Evolutionary conservation across 2,329 filamentous ascomycete genomes (phyloP).

Genomic region (Cytospora leucostoma): DNA sequence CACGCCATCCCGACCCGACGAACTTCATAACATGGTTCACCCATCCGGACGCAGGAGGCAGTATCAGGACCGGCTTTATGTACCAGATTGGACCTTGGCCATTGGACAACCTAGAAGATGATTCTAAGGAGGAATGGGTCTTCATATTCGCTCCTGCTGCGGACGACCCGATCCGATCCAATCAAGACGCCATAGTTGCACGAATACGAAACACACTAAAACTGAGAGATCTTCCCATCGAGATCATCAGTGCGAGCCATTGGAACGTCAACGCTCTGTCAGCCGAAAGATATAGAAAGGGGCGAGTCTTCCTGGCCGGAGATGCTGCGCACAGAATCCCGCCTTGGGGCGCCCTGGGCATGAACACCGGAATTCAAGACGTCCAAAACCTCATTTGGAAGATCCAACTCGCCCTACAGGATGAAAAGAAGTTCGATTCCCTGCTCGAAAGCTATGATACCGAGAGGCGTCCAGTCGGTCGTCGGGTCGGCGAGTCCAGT

Average conservation of each 20-base stretch:
- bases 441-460: constrained; percentile 38
- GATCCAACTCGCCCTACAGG: constrained; percentile 34
- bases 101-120: constrained; percentile 20
- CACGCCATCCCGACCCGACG: constrained; percentile 32
- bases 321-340: constrained; percentile 42
- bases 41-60: constrained; percentile 38
- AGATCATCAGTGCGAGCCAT: constrained; percentile 37
- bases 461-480: constrained; percentile 39
- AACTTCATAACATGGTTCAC: constrained; percentile 41
- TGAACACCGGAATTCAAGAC: constrained; percentile 42
- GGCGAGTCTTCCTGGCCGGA: constrained; percentile 39
- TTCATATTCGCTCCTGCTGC: constrained; percentile 31
- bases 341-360: constrained; percentile 40
- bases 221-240: constrained; percentile 35
- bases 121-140: constrained; percentile 38
- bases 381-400: constrained; percentile 43
- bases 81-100: constrained; percentile 41
- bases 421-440: constrained; percentile 27
- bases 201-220: constrained; percentile 34
- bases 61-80: constrained; percentile 37
- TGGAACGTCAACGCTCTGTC: constrained; percentile 37
- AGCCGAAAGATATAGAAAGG: constrained; percentile 34
- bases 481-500: constrained; percentile 33
- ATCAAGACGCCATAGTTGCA: constrained; percentile 29
- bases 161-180: constrained; percentile 31